phyloP scores from a whole-genome alignment of 495 filamentous ascomycete genomes.

The Xylaria cubensis region DNA sequence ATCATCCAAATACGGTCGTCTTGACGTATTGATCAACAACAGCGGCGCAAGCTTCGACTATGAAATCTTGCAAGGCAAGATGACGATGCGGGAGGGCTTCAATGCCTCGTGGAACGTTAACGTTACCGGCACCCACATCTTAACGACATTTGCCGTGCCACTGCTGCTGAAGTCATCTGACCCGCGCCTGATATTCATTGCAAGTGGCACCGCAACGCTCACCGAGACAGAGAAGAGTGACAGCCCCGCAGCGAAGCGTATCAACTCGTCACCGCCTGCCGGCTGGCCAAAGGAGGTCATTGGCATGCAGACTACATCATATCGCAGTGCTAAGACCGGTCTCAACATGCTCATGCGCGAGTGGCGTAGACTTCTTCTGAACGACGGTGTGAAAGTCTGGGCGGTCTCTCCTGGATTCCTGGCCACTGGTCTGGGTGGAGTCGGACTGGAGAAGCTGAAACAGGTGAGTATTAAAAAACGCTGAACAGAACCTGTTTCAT shows the following conservation, averaged over 20 bases:
- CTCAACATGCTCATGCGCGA: constrained; percentile 72
- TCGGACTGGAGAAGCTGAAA: constrained; percentile 42
- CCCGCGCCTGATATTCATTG: constrained; percentile 58
- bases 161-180: constrained; percentile 52
- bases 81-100: constrained; percentile 50
- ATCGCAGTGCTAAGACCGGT: constrained; percentile 63
- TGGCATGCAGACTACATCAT: constrained; percentile 40
- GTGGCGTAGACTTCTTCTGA: constrained; percentile 58
- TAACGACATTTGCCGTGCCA: constrained; percentile 54
- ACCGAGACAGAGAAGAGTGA: constrained; percentile 42
- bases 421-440: constrained; percentile 57
- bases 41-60: constrained; percentile 51
- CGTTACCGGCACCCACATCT: constrained; percentile 53
- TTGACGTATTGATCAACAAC: constrained; percentile 64
- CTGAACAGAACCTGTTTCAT: background rate
- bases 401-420: constrained; percentile 62
- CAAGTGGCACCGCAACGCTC: constrained; percentile 56
- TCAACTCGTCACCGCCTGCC: constrained; percentile 46
- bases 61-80: constrained; percentile 30
- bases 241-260: constrained; percentile 2
- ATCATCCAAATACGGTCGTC: constrained; percentile 43
- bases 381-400: constrained; percentile 68
- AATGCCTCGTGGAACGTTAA: constrained; percentile 60
- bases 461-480: constrained; percentile 33
- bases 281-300: constrained; percentile 50